A percentile compares a stretch with the other conserved stretches of the same genome.
Evolutionary conservation across 2,329 filamentous ascomycete species (phyloP).

Genomic region (Sarocladiaceae sp.): DNA sequence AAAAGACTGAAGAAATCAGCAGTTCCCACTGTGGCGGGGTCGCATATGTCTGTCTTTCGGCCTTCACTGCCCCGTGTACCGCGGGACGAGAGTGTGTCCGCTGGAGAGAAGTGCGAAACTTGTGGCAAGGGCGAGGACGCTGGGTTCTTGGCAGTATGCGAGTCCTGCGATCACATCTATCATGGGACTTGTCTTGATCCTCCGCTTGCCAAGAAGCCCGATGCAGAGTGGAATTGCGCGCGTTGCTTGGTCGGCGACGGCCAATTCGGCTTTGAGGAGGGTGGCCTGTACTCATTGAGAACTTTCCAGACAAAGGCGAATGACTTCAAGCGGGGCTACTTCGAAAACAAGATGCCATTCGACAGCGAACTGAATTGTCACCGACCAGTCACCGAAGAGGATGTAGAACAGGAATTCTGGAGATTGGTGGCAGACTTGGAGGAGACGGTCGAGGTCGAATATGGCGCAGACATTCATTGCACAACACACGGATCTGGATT

Average conservation of each 20-base stretch:
- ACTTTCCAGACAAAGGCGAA: constrained; percentile 96
- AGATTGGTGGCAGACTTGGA: constrained; percentile 88
- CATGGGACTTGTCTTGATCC: constrained; percentile 89
- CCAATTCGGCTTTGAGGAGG: constrained; percentile 96
- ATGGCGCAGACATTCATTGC: constrained; percentile 96
- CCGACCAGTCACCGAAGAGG: constrained; percentile 83
- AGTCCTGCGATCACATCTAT: constrained; percentile 85
- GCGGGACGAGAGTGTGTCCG: constrained; percentile 44
- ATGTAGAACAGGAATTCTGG: constrained; percentile 97
- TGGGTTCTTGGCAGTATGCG: constrained; percentile 71
- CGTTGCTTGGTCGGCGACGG: constrained; percentile 93
- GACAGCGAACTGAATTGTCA: constrained; percentile 80
- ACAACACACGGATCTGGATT: constrained; percentile 98
- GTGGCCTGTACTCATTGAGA: constrained; percentile 88
- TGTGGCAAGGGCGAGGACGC: constrained; percentile 77
- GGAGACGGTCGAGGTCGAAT: constrained; percentile 96
- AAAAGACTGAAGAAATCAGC: constrained; percentile 83
- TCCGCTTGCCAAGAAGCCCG: constrained; percentile 70
- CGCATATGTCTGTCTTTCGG: constrained; percentile 92
- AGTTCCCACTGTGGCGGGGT: constrained; percentile 85
- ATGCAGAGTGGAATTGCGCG: constrained; percentile 93
- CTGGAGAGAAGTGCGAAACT: constrained; percentile 71
- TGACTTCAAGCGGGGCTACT: constrained; percentile 92
- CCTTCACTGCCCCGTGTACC: constrained; percentile 68
- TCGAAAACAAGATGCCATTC: constrained; percentile 83